Evolutionary conservation across 2,329 filamentous ascomycete species (phyloP).

Genomic region (Nothophoma quercina): DNA sequence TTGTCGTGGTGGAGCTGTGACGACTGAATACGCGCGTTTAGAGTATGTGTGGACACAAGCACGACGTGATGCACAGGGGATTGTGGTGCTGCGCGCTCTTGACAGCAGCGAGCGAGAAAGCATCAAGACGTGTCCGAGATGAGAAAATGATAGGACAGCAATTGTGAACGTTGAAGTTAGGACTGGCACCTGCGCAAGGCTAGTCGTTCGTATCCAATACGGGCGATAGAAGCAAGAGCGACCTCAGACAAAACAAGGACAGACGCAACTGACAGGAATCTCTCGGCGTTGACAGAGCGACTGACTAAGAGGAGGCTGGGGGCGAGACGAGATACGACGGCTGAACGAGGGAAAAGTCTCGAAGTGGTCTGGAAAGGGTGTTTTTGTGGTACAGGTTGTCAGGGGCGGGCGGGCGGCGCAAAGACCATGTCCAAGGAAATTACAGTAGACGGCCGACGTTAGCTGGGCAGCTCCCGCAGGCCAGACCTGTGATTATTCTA

Average conservation of each 20-base stretch:
- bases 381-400: constrained; percentile 15
- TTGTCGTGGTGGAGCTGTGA: constrained; percentile 26
- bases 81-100: neutral
- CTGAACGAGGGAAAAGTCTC: constrained; percentile 1
- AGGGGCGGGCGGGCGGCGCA: constrained; percentile 12
- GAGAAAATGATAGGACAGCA: constrained; percentile 7
- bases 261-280: neutral
- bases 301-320: neutral
- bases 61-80: neutral
- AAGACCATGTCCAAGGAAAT: constrained; percentile 16
- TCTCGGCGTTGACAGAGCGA: neutral
- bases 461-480: constrained; percentile 10
- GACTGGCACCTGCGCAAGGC: constrained; percentile 7
- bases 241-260: neutral
- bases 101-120: neutral
- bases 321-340: constrained; percentile 1
- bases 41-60: neutral
- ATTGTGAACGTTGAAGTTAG: constrained; percentile 1
- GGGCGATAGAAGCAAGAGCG: neutral
- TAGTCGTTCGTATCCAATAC: neutral
- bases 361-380: constrained; percentile 3
- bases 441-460: constrained; percentile 4
- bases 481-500: constrained; percentile 4
- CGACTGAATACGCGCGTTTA: constrained; percentile 32
- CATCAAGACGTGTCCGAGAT: constrained; percentile 7